Base-by-base conservation (phyloP, 345 rosid species). In the Hibiscus trionum region DNA sequence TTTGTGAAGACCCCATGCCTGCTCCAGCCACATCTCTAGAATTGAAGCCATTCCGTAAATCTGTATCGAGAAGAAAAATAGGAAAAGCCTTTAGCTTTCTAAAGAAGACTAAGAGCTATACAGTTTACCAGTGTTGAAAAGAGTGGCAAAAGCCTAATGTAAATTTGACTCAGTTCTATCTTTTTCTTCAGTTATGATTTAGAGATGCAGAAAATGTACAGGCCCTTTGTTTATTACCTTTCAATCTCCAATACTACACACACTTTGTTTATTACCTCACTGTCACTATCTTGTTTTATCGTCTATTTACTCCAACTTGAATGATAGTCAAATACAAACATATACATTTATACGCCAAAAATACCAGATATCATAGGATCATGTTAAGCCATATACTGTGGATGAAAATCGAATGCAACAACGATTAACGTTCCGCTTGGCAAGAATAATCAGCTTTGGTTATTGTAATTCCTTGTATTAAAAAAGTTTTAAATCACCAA, bases 81-180 rank as follows among this genome's bases (percentile, higher is more conserved):
- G 83, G 87, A 11, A 96, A 80, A 69, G 96, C 95, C 31, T 82
- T 88, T 15, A 88, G 89, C 69, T 86, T 88, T 71, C 81, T 93
- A 21, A 90, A 94, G 93, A 96, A 90, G 91, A 89, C 82, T 84
- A 93, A 90, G 90, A 96, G 97, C 84, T 90, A 86, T 74, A 89
- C 97, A 4, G 77, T 88, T 61, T 85, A 77, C 78, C 88, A 86
- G 76, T 86, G 84, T 71, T 77, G 60, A 77, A 27, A 44, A 75
- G 56, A 35, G 49, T 50, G 66, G 58, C 50, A 64, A 21, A 59
- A 55, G 44, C 74, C 35, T 70, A 37, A 63, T 85, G 93, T 90
- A 86, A 81, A 84, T 80, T 69, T 82, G 50, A 37, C 21, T 31
- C 81, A 81, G 71, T 71, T 80, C 1, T 19, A 64, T 70, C 21